Percentiles rank a stretch among this genome's conserved stretches.
Evolutionary conservation across 352 stramenopile species (phyloP).

Genomic region (Phytophthora litchii): DNA sequence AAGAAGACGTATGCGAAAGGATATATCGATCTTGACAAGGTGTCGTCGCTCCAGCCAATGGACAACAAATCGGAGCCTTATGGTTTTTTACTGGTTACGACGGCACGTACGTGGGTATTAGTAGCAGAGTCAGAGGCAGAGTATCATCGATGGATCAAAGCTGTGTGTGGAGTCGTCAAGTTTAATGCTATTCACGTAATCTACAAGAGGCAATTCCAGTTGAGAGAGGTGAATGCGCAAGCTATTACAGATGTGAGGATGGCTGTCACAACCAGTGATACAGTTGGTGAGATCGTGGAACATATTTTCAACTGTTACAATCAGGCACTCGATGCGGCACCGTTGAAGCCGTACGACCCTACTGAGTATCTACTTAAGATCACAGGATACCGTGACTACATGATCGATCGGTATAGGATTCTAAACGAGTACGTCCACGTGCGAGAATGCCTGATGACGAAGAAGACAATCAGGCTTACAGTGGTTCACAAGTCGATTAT

Average conservation of each 20-base stretch:
- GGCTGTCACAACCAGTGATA: slow-evolving; percentile 76
- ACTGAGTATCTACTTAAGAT: slow-evolving; percentile 84
- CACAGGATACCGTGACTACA: slow-evolving; percentile 79
- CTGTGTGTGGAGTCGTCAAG: slow-evolving; percentile 73
- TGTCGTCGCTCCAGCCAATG: slow-evolving; percentile 77
- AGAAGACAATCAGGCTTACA: slow-evolving; percentile 82
- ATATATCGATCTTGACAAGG: slow-evolving; percentile 70
- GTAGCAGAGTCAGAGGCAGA: slow-evolving; percentile 69
- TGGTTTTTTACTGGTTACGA: slow-evolving; percentile 78
- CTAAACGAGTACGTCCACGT: slow-evolving; percentile 88
- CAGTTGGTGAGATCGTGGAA: slow-evolving; percentile 84
- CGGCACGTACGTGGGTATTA: slow-evolving; percentile 72
- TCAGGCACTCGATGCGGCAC: slow-evolving; percentile 67
- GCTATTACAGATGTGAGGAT: slow-evolving; percentile 85
- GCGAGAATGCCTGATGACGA: slow-evolving; percentile 77
- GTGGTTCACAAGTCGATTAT: slow-evolving; percentile 85
- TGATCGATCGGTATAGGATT: slow-evolving; percentile 77
- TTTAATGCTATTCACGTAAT: slow-evolving; percentile 76
- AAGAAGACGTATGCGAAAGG: slow-evolving; percentile 71
- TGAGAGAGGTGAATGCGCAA: slow-evolving; percentile 77
- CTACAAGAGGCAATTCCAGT: slow-evolving; percentile 76
- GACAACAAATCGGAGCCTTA: slow-evolving; percentile 59
- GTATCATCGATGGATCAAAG: slow-evolving; percentile 79
- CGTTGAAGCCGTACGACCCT: slow-evolving; percentile 71
- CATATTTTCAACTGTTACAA: slow-evolving; percentile 89